Percentiles rank a stretch among this genome's conserved stretches.
Conservation (phyloP, 768 basidiomycete genomes). For the Leccinum boreale region DNA sequence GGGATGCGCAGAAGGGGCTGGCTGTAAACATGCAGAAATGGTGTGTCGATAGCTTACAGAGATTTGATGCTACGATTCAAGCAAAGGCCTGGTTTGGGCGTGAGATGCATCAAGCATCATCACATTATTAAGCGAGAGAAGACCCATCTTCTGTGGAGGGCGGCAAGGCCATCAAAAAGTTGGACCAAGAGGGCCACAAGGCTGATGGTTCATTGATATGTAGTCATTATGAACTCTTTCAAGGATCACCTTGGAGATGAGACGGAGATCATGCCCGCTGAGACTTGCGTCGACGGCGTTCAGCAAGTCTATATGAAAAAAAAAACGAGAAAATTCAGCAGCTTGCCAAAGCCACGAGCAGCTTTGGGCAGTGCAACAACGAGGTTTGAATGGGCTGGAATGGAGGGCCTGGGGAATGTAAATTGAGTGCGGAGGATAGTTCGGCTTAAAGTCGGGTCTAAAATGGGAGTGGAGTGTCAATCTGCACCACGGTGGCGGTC, state of each 20-base stretch:
- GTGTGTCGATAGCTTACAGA: conserved; percentile 12
- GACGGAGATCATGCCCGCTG: background rate
- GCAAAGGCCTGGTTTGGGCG: background rate
- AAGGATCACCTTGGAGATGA: background rate
- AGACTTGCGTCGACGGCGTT: background rate
- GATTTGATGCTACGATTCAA: conserved; percentile 6
- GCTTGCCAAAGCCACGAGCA: background rate
- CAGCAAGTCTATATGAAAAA: background rate
- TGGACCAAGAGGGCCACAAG: conserved; percentile 8
- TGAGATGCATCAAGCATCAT: conserved; percentile 9
- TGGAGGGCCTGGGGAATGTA: background rate
- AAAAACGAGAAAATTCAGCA: background rate
- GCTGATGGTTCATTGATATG: background rate
- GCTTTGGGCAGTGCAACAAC: background rate
- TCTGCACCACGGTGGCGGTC: conserved; percentile 23
- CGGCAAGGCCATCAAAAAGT: background rate
- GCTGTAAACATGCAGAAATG: conserved; percentile 24
- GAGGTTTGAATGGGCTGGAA: background rate
- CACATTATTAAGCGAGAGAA: conserved; percentile 7
- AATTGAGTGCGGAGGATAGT: background rate
- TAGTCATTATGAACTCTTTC: background rate
- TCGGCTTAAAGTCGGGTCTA: conserved; percentile 12
- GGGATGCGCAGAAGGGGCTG: background rate
- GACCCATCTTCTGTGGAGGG: conserved; percentile 1
- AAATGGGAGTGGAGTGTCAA: conserved; percentile 21